Percentiles rank a stretch among this genome's conserved stretches.
These are phyloP conservation scores for Eucalyptus pauciflora DNA, from an alignment of 345 rosid genomes.

Conservation along the genomic window DNA sequence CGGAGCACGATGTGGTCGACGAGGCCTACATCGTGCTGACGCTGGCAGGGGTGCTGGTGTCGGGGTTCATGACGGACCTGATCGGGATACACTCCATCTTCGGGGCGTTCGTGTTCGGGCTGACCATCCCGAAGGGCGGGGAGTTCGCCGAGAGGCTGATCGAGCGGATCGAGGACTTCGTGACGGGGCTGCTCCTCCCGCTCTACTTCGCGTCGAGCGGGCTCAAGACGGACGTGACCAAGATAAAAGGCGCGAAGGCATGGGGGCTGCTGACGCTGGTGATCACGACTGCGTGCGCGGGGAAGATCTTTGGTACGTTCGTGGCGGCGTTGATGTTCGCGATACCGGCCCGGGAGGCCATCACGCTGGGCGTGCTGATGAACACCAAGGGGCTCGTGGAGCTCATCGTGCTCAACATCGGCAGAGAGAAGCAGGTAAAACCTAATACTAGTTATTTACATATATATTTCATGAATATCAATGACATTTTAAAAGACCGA, in stretches of 20 bases:
- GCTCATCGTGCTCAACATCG: slow-evolving; percentile 89
- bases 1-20: slow-evolving; percentile 36
- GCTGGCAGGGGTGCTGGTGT: slow-evolving; percentile 61
- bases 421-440: slow-evolving; percentile 70
- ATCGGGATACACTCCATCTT: slow-evolving; percentile 86
- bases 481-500: neutral
- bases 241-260: slow-evolving; percentile 39
- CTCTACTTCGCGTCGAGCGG: slow-evolving; percentile 94
- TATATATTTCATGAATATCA: neutral
- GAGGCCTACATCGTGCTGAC: slow-evolving; percentile 72
- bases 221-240: slow-evolving; percentile 58
- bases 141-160: slow-evolving; percentile 62
- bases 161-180: slow-evolving; percentile 79
- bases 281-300: slow-evolving; percentile 57
- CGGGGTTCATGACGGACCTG: slow-evolving; percentile 57
- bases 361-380: slow-evolving; percentile 74
- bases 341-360: slow-evolving; percentile 68
- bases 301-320: slow-evolving; percentile 73
- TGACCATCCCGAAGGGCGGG: slow-evolving; percentile 78
- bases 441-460: neutral
- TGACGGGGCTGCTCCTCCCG: slow-evolving; percentile 69
- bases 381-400: slow-evolving; percentile 91
- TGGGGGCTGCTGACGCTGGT: slow-evolving; percentile 73
- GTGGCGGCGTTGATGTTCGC: slow-evolving; percentile 48
- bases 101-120: slow-evolving; percentile 75